phyloP scores from a whole-genome alignment of 2,329 filamentous ascomycete genomes.

The Ophiostoma sp. region DNA sequence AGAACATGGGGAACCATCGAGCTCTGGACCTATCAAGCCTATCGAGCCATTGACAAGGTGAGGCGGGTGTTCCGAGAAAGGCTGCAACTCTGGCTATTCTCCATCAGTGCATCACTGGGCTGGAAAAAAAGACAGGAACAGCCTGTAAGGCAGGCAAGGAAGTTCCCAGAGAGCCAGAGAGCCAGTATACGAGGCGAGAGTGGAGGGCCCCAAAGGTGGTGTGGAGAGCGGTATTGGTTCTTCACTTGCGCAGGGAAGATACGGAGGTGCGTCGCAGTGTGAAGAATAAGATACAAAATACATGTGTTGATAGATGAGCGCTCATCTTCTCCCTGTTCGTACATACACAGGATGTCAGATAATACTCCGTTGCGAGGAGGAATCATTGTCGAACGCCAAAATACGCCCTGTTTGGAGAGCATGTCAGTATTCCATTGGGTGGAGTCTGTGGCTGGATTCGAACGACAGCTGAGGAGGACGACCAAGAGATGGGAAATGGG shows the following conservation, averaged over 20 bases:
- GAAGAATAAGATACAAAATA: not conserved
- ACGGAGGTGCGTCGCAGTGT: not conserved
- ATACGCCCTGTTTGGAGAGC: not conserved
- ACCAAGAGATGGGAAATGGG: not conserved
- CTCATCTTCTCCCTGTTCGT: not conserved
- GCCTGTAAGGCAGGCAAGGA: not conserved
- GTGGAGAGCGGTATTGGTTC: slow-evolving; percentile 1
- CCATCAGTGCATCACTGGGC: not conserved
- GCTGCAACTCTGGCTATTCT: not conserved
- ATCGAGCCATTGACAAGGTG: not conserved
- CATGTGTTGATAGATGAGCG: not conserved
- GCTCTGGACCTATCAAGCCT: not conserved
- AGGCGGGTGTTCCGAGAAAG: not conserved
- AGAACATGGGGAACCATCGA: not conserved
- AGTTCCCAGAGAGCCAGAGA: not conserved
- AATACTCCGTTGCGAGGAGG: not conserved
- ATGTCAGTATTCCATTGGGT: not conserved
- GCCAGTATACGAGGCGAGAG: slow-evolving; percentile 10
- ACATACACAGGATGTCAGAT: not conserved
- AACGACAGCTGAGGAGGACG: not conserved
- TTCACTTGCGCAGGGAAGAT: not conserved
- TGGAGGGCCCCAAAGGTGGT: not conserved
- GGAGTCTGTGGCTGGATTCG: not conserved
- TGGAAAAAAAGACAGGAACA: not conserved
- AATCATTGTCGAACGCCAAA: not conserved